Conservation (phyloP, 176 grass and related monocot genomes). For the Zoysia japonica region DNA sequence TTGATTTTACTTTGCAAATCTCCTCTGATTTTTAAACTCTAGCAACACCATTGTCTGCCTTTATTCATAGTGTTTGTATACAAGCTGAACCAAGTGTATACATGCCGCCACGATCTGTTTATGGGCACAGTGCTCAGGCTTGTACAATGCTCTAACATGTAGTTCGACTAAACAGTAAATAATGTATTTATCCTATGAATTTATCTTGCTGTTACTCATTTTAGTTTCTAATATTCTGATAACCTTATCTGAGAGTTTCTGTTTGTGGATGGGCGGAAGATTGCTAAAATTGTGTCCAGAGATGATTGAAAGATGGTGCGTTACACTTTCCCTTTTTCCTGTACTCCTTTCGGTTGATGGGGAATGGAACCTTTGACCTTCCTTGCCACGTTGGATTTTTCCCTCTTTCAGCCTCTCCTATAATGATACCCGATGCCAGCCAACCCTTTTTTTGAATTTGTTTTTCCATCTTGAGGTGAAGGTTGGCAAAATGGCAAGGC, state of each 20-base stretch:
- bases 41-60: too few relatives aligned
- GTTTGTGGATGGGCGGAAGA: too few relatives aligned
- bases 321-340: neutral
- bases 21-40: too few relatives aligned
- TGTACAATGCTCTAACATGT: conserved; percentile 11
- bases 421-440: neutral
- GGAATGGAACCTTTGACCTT: conserved; percentile 1
- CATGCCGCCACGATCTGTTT: conserved; percentile 11
- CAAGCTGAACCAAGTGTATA: conserved; percentile 23
- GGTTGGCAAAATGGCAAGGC: neutral
- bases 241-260: neutral
- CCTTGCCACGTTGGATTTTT: conserved; percentile 8
- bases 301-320: too few relatives aligned
- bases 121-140: neutral
- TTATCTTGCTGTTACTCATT: neutral
- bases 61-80: conserved; percentile 36
- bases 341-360: neutral
- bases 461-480: neutral
- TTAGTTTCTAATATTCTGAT: neutral
- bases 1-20: conserved; percentile 4
- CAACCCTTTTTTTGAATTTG: neutral
- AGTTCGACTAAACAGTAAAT: conserved; percentile 12
- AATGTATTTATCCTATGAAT: conserved; percentile 12
- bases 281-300: neutral
- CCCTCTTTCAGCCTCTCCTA: neutral